phyloP scores from a whole-genome alignment of 108 stramenopile species.

The Stephanodiscus minutulus region DNA sequence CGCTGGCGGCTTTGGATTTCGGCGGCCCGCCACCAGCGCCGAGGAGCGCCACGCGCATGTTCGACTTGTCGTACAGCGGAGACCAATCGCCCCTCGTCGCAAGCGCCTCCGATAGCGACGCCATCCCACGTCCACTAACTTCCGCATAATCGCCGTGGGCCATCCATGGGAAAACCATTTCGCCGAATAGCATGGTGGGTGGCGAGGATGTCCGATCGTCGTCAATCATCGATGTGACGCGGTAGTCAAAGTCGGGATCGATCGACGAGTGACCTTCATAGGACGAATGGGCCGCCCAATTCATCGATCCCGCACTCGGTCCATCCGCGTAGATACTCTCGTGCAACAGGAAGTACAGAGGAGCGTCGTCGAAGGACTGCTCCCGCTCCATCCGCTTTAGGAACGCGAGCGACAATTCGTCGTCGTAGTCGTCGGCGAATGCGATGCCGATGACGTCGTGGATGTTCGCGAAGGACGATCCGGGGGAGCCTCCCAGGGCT shows the following conservation, averaged over 20 bases:
- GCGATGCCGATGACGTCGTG: slow-evolving; percentile 83
- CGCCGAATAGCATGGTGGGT: slow-evolving; percentile 82
- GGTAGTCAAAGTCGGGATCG: slow-evolving; percentile 62
- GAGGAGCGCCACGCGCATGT: slow-evolving; percentile 62
- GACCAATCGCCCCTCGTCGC: slow-evolving; percentile 81
- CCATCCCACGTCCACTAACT: slow-evolving; percentile 64
- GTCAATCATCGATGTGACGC: slow-evolving; percentile 36
- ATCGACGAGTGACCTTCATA: slow-evolving; percentile 44
- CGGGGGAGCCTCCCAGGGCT: slow-evolving; percentile 72
- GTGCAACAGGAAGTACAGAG: slow-evolving; percentile 91
- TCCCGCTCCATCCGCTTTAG: slow-evolving; percentile 71
- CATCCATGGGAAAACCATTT: slow-evolving; percentile 97
- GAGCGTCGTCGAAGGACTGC: slow-evolving; percentile 92
- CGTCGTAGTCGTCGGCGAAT: slow-evolving; percentile 54
- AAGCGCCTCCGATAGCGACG: slow-evolving; percentile 66
- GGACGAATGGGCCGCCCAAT: slow-evolving; percentile 82
- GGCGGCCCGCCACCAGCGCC: slow-evolving; percentile 13
- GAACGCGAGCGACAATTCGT: slow-evolving; percentile 66
- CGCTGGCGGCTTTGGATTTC: slow-evolving; percentile 70
- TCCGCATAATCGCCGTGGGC: slow-evolving; percentile 84
- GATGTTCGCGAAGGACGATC: slow-evolving; percentile 75
- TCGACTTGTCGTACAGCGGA: slow-evolving; percentile 69
- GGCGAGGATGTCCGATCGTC: slow-evolving; percentile 13
- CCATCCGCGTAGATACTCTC: slow-evolving; percentile 92
- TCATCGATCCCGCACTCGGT: slow-evolving; percentile 48